phyloP scores from a whole-genome alignment of 2,329 filamentous ascomycete species.

The Monosporascus sp. region DNA sequence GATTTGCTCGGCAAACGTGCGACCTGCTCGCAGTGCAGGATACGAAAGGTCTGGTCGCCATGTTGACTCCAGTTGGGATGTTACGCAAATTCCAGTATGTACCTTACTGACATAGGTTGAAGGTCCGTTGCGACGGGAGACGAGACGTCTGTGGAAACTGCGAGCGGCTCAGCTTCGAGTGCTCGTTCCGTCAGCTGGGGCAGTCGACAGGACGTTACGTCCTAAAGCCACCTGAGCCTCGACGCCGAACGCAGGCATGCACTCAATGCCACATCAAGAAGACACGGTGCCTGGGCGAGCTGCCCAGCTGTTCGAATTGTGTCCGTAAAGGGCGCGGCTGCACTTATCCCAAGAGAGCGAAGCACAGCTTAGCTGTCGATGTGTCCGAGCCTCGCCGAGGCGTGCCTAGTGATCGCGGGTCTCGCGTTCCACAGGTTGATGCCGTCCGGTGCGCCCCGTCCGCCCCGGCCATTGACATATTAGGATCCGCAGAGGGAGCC shows the following conservation, averaged over 20 bases:
- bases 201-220: slow-evolving; percentile 16
- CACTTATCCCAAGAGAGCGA: slow-evolving; percentile 17
- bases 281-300: slow-evolving; percentile 24
- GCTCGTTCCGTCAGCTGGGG: slow-evolving; percentile 26
- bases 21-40: slow-evolving; percentile 23
- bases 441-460: neutral
- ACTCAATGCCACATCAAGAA: slow-evolving; percentile 24
- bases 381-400: neutral
- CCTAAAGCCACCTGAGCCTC: slow-evolving; percentile 20
- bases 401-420: neutral
- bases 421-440: neutral
- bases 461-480: neutral
- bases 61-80: neutral
- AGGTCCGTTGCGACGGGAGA: slow-evolving; percentile 27
- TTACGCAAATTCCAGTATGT: neutral
- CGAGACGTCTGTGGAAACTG: slow-evolving; percentile 27
- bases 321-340: slow-evolving; percentile 19
- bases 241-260: slow-evolving; percentile 26
- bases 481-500: slow-evolving; percentile 3
- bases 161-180: slow-evolving; percentile 27
- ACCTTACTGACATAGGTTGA: neutral
- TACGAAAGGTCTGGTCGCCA: slow-evolving; percentile 17
- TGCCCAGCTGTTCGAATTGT: slow-evolving; percentile 25
- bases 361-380: slow-evolving; percentile 1
- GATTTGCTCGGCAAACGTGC: slow-evolving; percentile 14